Evolutionary conservation across 192 early-diverging fungal genomes (phyloP).

Genomic region (Backusella macrospora): DNA sequence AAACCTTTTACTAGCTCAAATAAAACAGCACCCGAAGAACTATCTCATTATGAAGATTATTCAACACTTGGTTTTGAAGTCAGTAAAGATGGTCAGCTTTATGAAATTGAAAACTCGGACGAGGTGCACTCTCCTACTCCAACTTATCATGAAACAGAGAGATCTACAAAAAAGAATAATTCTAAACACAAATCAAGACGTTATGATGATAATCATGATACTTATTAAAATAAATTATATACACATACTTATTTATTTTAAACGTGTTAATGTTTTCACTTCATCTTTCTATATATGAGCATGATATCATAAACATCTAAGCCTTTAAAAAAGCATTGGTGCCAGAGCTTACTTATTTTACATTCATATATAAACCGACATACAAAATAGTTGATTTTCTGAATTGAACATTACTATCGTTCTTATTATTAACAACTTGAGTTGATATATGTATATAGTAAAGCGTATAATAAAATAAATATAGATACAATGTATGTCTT

Average conservation of each 20-base stretch:
- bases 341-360: too few species aligned
- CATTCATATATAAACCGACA: too few species aligned
- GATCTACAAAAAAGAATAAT: neutral
- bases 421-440: neutral
- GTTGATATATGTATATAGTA: neutral
- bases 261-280: neutral
- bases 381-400: neutral
- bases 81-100: neutral
- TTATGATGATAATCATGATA: constrained; percentile 2
- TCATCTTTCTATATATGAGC: too few species aligned
- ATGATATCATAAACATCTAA: neutral
- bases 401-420: neutral
- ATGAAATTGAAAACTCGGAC: constrained; percentile 5
- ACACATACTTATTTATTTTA: neutral
- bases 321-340: neutral
- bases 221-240: constrained; percentile 8
- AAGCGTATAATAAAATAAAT: neutral
- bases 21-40: neutral
- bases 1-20: neutral
- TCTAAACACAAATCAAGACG: constrained; percentile 5
- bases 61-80: constrained; percentile 4
- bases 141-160: neutral
- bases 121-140: neutral
- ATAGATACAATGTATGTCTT: neutral
- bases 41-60: neutral